These are phyloP conservation scores for Paramecium sexaurelia DNA, from an alignment of 73 alveolate genomes.

Conservation along the genomic window DNA sequence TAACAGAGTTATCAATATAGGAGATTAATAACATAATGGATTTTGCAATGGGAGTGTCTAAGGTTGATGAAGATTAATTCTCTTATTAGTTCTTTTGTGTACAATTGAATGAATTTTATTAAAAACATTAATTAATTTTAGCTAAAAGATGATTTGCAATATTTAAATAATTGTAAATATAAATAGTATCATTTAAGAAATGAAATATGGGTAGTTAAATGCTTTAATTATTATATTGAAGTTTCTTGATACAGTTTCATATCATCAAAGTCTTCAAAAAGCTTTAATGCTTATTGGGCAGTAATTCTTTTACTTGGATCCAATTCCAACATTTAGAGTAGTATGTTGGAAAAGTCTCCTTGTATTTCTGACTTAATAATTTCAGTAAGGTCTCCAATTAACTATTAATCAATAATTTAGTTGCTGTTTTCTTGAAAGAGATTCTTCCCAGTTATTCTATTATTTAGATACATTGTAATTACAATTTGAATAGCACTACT, in stretches of 20 bases:
- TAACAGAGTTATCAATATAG: neutral
- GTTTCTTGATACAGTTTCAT: neutral
- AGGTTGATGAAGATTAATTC: slow-evolving; percentile 23
- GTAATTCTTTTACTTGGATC: too few species aligned
- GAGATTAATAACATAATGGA: slow-evolving; percentile 2
- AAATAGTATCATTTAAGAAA: too few species aligned
- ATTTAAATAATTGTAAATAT: neutral
- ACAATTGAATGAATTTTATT: slow-evolving; percentile 8
- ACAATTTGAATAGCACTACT: neutral
- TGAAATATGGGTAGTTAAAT: too few species aligned
- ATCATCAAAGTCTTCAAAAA: neutral
- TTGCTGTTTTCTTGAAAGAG: too few species aligned
- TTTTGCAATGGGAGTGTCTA: slow-evolving; percentile 45
- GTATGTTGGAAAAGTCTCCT: too few species aligned
- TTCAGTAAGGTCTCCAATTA: too few species aligned
- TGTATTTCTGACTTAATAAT: too few species aligned
- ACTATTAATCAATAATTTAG: too few species aligned
- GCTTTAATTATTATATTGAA: too few species aligned
- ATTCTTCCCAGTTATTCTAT: too few species aligned
- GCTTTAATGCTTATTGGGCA: neutral
- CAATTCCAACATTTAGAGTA: too few species aligned
- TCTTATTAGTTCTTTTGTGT: slow-evolving; percentile 38
- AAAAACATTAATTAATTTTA: slow-evolving; percentile 12
- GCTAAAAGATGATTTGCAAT: neutral
- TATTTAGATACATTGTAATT: neutral